These are phyloP conservation scores for Mucuna pruriens DNA, from an alignment of 306 rosid species.

Conservation along the genomic window DNA sequence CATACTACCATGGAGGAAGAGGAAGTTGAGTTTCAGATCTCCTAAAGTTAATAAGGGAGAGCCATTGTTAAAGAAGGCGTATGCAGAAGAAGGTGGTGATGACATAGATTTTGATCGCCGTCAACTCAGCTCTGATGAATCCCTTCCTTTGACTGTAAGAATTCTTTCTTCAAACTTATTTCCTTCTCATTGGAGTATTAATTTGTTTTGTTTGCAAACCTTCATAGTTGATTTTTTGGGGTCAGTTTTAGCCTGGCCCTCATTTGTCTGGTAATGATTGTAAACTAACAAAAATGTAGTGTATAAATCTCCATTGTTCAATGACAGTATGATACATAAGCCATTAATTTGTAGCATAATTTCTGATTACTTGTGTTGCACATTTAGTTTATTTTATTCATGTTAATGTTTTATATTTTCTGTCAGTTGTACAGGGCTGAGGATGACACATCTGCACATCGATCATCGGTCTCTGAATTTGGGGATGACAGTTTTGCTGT, in stretches of 20 bases:
- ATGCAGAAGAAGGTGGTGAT: slow-evolving; percentile 98
- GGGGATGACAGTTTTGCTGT: slow-evolving; percentile 90
- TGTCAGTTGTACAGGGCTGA: slow-evolving; percentile 68
- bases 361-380: slow-evolving; percentile 5
- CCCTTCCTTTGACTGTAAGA: slow-evolving; percentile 66
- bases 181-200: not conserved
- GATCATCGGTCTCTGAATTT: slow-evolving; percentile 82
- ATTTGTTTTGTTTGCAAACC: not conserved
- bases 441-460: slow-evolving; percentile 71
- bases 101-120: slow-evolving; percentile 98
- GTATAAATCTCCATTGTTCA: not conserved
- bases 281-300: slow-evolving; percentile 1
- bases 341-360: not conserved
- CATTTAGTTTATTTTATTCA: slow-evolving; percentile 15
- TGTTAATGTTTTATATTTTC: slow-evolving; percentile 19
- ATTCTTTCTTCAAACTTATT: slow-evolving; percentile 6
- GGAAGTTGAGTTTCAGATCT: slow-evolving; percentile 93
- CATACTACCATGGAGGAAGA: slow-evolving; percentile 90
- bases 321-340: not conserved
- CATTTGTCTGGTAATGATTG: slow-evolving; percentile 18
- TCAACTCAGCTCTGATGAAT: slow-evolving; percentile 96
- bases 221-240: not conserved
- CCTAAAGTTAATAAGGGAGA: slow-evolving; percentile 83
- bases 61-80: slow-evolving; percentile 85
- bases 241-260: not conserved